A percentile compares a stretch with the other conserved stretches of the same genome.
phyloP scores from a whole-genome alignment of 2,329 filamentous ascomycete species.

The Plectosphaerella sp. region DNA sequence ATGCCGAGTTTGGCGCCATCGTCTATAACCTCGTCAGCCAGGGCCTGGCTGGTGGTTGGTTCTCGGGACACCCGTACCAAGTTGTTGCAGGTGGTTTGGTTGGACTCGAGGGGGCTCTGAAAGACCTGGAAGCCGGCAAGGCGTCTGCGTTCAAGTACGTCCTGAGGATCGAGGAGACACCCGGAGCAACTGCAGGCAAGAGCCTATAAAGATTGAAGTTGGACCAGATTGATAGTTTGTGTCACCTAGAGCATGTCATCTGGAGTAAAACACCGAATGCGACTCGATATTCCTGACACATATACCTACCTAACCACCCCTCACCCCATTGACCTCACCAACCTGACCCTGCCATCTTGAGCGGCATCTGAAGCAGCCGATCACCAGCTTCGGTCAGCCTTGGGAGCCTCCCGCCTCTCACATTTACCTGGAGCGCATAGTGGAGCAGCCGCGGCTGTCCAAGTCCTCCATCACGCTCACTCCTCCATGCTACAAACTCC shows the following conservation, averaged over 20 bases:
- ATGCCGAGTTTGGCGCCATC: neutral
- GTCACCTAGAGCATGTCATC: too few species aligned
- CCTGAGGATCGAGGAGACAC: neutral
- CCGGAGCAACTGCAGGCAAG: neutral
- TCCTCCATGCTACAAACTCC: conserved; percentile 39
- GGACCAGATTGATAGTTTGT: too few species aligned
- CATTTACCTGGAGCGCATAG: conserved; percentile 48
- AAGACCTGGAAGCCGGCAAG: neutral
- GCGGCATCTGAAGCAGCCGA: conserved; percentile 30
- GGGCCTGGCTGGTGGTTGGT: neutral
- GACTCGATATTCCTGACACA: too few species aligned
- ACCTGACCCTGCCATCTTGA: conserved; percentile 34
- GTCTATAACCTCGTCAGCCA: neutral
- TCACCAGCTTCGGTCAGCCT: conserved; percentile 19
- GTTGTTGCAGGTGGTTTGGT: neutral
- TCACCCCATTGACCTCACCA: conserved; percentile 34
- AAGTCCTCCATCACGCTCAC: conserved; percentile 36
- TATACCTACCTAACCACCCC: too few species aligned
- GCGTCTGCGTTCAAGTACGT: neutral
- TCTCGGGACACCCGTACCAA: neutral
- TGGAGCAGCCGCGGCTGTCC: conserved; percentile 42
- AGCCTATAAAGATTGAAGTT: too few species aligned
- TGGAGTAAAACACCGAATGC: too few species aligned
- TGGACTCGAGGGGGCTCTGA: neutral
- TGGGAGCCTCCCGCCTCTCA: conserved; percentile 42